Evolutionary conservation across 1,284 basidiomycete genomes (phyloP), one percentile per base, ranked within the genome.

Genomic region (Cutaneotrichosporon sp.): DNA sequence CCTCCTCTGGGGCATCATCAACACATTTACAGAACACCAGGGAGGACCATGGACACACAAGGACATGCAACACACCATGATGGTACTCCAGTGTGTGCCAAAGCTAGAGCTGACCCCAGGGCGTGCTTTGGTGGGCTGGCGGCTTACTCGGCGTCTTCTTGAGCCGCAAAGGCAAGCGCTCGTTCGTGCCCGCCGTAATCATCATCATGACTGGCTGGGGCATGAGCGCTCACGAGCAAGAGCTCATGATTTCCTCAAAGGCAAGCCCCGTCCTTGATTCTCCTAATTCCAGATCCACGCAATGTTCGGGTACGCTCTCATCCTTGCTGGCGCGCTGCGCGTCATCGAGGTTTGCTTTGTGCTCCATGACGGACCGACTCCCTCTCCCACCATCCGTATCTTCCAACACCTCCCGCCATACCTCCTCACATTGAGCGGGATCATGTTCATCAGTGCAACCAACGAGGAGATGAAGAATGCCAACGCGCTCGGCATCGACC

Each of bases 121-220:
- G 87, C 52, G 84, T 89, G 50, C 80, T 89, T 32, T 89, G 87
- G 95, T 95, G 92, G 91, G 85, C 89, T 31, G 95, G 94, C 56
- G 95, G 95, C 40, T 84, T 89, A 26, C 83, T 97, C 3, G 95
- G 94, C 1, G 89, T 97, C 58, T 91, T 89, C 79, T 85, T 96
- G 14, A 86, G 91, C 21, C 85, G 92, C 58, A 89, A 90, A 51
- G 92, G 92, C 63, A 88, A 89, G 84, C 86, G 93, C 63, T 91
- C 89, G 53, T 86, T 96, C 26, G 83, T 96, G 3, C 94, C 95
- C 2, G 87, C 86, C 18, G 67, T 94, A 38, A 92, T 97, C 65
- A 88, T 95, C 68, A 87, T 92, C 63, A 83, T 96, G 65, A 96
- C 93, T 0, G 95, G 95, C 2, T 97, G 92, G 90, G 94, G 90